Base-by-base conservation (phyloP, 2,329 filamentous ascomycete genomes). In the Orbilia blumenaviensis region DNA sequence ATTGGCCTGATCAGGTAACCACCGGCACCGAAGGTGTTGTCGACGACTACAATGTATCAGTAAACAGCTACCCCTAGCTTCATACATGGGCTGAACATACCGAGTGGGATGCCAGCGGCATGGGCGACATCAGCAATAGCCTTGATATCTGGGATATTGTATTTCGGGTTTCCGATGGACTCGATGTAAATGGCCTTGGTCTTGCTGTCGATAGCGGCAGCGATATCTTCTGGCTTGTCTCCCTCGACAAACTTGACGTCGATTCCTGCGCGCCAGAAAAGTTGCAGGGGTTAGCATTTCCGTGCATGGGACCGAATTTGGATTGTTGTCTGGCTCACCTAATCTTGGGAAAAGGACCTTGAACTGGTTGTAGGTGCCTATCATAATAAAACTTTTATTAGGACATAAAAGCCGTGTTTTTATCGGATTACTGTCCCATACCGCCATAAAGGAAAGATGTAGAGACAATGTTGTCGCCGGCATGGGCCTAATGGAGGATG, bases 21-120 rank as follows among this genome's bases (percentile, higher is more conserved):
- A 73, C 94, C 94, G 10, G 94, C 94, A 52, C 94, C 94, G 80
- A 97, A 97, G 7, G 94, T 97, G 86, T 97, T 97, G 85, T 97
- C 94, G 56, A 94, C 91, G 87, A 91, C 79, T 46, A 54, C 21
- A 3, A 25, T 50, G 61, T 36, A 44, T 79, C 38, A 77, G 52
- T 62, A 50, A 44, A 14, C 41, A 18, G 10, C 42, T 32, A 29
- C 14, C 10, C 16, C n/a, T 48, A 67, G 27, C 80, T 81, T 54
- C 80, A 85, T 23, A 29, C 29, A 14, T 16, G 4, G 27, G 23
- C 18, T 5, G 8, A 50, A 36, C 69, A n/a, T 52, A 81, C 82
- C 77, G 10, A 89, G 82, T 5, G 88, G 88, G 52, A 89, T 82
- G 72, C 88, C 87, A 66, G 88, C 86, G 21, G 89, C 87, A 80